Evolutionary conservation across 169 alveolate genomes (phyloP).

Genomic region (Miamiensis avidus): DNA sequence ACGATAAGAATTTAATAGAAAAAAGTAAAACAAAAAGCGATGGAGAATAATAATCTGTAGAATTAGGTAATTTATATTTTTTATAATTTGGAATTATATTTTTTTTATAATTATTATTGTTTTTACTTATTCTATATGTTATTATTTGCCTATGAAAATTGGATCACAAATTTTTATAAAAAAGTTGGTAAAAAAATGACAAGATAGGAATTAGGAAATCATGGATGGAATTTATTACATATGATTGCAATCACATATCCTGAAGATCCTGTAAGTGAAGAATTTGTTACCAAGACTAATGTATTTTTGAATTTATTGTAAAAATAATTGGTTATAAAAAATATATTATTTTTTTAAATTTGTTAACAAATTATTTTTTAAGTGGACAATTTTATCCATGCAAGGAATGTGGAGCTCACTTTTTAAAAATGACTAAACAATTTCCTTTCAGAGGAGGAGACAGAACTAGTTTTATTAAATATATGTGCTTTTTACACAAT

Average conservation of each 20-base stretch:
- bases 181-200: slow-evolving; percentile 32
- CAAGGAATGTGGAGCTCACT: slow-evolving; percentile 64
- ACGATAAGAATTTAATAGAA: too few species aligned
- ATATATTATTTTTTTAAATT: neutral
- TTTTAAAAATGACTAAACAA: slow-evolving; percentile 46
- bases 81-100: too few species aligned
- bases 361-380: neutral
- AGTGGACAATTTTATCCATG: slow-evolving; percentile 65
- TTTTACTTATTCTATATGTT: too few species aligned
- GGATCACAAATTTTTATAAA: too few species aligned
- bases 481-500: slow-evolving; percentile 63
- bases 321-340: too few species aligned
- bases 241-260: slow-evolving; percentile 68
- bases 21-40: neutral
- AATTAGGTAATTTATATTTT: neutral
- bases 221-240: slow-evolving; percentile 66
- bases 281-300: slow-evolving; percentile 50
- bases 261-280: slow-evolving; percentile 52
- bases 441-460: slow-evolving; percentile 43
- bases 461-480: slow-evolving; percentile 58
- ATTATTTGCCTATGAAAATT: too few species aligned
- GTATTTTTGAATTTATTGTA: slow-evolving; percentile 61
- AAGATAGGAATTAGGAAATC: slow-evolving; percentile 58
- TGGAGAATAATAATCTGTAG: neutral
- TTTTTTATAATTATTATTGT: too few species aligned